Evolutionary conservation across 257 asterid genomes (phyloP).

Genomic region (Perilla frutescens): DNA sequence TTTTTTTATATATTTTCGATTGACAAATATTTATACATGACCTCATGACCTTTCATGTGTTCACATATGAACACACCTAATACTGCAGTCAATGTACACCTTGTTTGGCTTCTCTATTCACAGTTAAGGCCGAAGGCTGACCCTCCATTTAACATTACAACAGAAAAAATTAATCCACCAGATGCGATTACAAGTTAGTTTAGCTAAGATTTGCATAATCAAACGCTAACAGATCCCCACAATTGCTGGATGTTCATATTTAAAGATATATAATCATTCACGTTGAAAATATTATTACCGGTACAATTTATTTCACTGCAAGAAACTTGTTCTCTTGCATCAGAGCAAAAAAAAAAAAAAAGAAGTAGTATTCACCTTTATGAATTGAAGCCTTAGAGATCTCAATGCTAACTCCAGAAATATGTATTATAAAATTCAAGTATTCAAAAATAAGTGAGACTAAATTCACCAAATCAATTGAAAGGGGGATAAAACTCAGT

Average conservation of each 20-base stretch:
- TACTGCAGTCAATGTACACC: not conserved
- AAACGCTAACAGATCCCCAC: slow-evolving; percentile 8
- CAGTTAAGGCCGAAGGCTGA: slow-evolving; percentile 1
- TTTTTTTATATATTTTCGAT: not conserved
- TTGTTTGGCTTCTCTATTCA: slow-evolving; percentile 15
- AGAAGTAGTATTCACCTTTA: not conserved
- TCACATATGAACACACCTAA: not conserved
- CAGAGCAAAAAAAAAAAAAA: not conserved
- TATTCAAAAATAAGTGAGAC: not conserved
- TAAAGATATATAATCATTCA: not conserved
- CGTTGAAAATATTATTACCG: not conserved
- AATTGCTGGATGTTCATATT: not conserved
- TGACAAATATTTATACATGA: not conserved
- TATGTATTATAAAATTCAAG: too few species aligned
- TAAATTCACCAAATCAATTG: not conserved
- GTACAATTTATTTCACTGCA: not conserved
- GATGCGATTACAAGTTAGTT: slow-evolving; percentile 11
- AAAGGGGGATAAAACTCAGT: not conserved
- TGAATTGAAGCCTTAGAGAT: not conserved
- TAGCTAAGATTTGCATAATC: slow-evolving; percentile 5
- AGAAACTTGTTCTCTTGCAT: not conserved
- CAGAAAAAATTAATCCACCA: not conserved
- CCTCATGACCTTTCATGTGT: not conserved
- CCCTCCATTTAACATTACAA: not conserved
- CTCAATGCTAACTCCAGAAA: not conserved